Conservation (phyloP, 768 basidiomycete genomes). For the Lentinula raphanica region DNA sequence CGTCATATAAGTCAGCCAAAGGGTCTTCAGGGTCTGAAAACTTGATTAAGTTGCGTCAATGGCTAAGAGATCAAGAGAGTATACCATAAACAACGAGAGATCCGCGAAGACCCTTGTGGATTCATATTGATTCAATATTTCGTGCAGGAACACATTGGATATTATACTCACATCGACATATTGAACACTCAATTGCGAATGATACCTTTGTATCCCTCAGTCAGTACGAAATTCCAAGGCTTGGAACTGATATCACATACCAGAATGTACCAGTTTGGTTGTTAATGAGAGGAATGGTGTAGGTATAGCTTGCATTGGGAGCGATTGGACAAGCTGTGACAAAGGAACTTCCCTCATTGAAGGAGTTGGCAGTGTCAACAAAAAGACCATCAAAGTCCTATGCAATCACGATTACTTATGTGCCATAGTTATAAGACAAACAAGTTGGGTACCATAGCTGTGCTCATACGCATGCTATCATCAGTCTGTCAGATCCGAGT, state of each 20-base stretch:
- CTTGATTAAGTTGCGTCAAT: neutral
- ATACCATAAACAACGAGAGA: constrained; percentile 28
- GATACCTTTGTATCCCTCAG: neutral
- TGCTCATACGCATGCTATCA: constrained; percentile 24
- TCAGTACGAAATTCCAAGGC: neutral
- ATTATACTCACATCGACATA: constrained; percentile 14
- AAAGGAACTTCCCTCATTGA: constrained; percentile 34
- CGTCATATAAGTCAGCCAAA: constrained; percentile 33
- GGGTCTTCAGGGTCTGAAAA: constrained; percentile 34
- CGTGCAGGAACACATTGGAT: neutral
- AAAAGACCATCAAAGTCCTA: constrained; percentile 27
- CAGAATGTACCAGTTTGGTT: constrained; percentile 28
- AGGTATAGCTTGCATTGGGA: constrained; percentile 29
- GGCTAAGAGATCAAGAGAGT: constrained; percentile 8
- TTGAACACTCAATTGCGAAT: neutral
- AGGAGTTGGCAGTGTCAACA: constrained; percentile 16
- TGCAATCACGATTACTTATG: neutral
- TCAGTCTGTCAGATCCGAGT: constrained; percentile 11
- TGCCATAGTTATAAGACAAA: neutral
- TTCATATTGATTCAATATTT: neutral
- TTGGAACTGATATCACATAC: neutral
- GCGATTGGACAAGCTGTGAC: constrained; percentile 40
- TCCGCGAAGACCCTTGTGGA: constrained; percentile 25
- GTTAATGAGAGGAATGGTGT: constrained; percentile 27
- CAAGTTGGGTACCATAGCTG: constrained; percentile 1